phyloP scores from a whole-genome alignment of 2,329 filamentous ascomycete species.

The Fusarium oxysporum region DNA sequence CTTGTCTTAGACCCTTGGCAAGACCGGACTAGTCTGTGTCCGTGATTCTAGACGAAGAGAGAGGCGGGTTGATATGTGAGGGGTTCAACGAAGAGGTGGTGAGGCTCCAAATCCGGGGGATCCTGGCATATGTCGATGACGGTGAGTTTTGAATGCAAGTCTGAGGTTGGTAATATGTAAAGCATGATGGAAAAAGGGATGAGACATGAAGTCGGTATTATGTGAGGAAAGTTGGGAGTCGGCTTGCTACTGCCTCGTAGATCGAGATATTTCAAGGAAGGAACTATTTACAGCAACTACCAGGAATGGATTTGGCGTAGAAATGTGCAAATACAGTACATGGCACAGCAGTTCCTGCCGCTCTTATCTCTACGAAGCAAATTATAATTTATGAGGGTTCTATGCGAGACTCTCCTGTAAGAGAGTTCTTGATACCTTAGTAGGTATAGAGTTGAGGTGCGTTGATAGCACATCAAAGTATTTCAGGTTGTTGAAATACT shows the following conservation, averaged over 20 bases:
- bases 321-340: neutral
- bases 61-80: conserved; percentile 27
- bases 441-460: neutral
- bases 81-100: conserved; percentile 17
- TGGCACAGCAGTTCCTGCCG: neutral
- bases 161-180: neutral
- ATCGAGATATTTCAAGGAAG: neutral
- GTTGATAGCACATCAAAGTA: neutral
- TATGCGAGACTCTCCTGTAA: neutral
- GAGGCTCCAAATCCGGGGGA: conserved; percentile 25
- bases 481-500: neutral
- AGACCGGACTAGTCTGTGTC: conserved; percentile 5
- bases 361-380: neutral
- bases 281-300: neutral
- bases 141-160: conserved; percentile 1
- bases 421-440: neutral
- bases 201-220: conserved; percentile 10
- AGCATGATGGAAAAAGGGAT: conserved; percentile 15
- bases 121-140: conserved; percentile 6
- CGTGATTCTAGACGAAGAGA: conserved; percentile 2
- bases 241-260: neutral
- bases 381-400: neutral
- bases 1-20: conserved; percentile 34
- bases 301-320: neutral
- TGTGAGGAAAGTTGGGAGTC: neutral